Conservation (phyloP, 306 rosid species). For the Spatholobus suberectus region DNA sequence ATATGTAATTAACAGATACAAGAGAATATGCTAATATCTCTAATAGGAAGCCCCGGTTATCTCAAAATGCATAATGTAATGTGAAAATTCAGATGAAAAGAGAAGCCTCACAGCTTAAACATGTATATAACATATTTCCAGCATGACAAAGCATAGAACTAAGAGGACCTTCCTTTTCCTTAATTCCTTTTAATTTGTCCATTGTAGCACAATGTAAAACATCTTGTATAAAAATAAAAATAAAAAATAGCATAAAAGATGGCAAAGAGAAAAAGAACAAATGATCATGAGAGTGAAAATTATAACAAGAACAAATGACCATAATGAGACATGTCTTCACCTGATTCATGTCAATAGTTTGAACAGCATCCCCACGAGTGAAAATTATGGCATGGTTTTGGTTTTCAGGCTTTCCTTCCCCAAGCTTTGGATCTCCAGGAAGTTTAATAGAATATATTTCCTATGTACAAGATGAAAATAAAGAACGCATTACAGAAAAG, state of each 20-base stretch:
- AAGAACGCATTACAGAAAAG: conserved; percentile 11
- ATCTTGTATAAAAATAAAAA: background rate
- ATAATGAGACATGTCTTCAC: conserved; percentile 45
- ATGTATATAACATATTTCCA: background rate
- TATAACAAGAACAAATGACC: background rate
- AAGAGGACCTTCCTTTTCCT: background rate
- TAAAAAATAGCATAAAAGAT: background rate
- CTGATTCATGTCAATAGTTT: conserved; percentile 99
- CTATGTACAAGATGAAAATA: conserved; percentile 49
- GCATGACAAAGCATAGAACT: background rate
- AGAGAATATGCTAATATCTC: too few species aligned
- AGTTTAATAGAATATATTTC: conserved; percentile 92
- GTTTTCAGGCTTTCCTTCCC: conserved; percentile 99
- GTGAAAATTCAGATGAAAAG: conserved; percentile 2
- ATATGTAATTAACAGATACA: too few species aligned
- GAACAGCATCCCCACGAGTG: conserved; percentile 98
- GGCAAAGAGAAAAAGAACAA: background rate
- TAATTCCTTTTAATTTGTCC: background rate
- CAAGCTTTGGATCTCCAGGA: conserved; percentile 98
- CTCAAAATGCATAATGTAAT: background rate
- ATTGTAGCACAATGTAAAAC: background rate
- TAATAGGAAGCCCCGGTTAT: background rate
- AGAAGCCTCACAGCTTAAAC: background rate
- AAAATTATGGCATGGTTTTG: conserved; percentile 97
- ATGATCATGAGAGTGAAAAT: too few species aligned